Evolutionary conservation across 2,329 filamentous ascomycete genomes (phyloP).

Genomic region (Exophiala viscosa): DNA sequence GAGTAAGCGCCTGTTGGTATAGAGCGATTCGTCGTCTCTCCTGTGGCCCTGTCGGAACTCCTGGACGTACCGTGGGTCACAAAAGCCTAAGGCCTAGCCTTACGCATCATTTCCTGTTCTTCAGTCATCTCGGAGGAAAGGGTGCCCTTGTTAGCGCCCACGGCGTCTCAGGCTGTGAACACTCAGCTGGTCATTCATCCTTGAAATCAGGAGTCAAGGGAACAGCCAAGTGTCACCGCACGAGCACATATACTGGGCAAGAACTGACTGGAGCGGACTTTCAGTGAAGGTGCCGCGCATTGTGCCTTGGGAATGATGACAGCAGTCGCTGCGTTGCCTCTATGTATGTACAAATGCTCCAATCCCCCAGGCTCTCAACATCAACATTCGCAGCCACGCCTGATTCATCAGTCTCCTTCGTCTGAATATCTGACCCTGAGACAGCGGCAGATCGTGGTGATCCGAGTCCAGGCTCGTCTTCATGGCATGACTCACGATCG

Average conservation of each 20-base stretch:
- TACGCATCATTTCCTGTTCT: too few species aligned
- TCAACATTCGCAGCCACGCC: too few species aligned
- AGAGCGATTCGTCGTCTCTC: too few species aligned
- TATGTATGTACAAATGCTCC: too few species aligned
- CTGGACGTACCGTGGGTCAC: too few species aligned
- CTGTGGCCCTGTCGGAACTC: too few species aligned
- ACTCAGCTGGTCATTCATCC: slow-evolving; percentile 3
- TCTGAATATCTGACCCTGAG: too few species aligned
- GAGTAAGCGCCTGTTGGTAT: too few species aligned
- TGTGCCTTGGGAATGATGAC: neutral
- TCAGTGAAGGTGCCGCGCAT: too few species aligned
- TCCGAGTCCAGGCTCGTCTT: slow-evolving; percentile 15
- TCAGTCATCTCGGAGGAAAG: slow-evolving; percentile 3
- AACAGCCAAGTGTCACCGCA: neutral
- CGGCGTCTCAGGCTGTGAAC: slow-evolving; percentile 7
- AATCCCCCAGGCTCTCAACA: too few species aligned
- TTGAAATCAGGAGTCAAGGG: slow-evolving; percentile 10
- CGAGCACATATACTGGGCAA: slow-evolving; percentile 9
- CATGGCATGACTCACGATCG: slow-evolving; percentile 5
- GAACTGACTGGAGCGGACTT: neutral
- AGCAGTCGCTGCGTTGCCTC: neutral
- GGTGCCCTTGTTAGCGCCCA: slow-evolving; percentile 15
- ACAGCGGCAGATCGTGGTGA: slow-evolving; percentile 9
- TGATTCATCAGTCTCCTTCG: too few species aligned
- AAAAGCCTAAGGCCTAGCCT: too few species aligned